A percentile compares a stretch with the other conserved stretches of the same genome.
These are phyloP conservation scores for Diaporthe amygdali DNA, from an alignment of 2,329 filamentous ascomycete species.

Conservation along the genomic window DNA sequence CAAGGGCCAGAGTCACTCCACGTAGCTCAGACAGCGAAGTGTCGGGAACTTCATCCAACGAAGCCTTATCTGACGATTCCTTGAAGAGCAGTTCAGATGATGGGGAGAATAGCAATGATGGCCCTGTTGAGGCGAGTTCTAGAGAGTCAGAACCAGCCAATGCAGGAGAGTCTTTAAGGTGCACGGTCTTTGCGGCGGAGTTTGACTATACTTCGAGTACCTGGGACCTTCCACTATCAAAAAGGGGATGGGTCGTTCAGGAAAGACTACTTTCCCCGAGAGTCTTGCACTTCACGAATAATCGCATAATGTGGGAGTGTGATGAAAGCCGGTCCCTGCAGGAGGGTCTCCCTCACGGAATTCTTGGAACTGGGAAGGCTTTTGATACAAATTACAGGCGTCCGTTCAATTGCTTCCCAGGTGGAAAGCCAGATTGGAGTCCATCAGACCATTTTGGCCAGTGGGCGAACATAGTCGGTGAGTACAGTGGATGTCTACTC, in stretches of 20 bases:
- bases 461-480: background rate
- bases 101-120: background rate
- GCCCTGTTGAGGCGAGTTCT: background rate
- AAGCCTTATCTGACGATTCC: background rate
- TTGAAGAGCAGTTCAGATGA: background rate
- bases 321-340: background rate
- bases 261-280: slow-evolving; percentile 8
- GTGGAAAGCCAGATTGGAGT: background rate
- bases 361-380: background rate
- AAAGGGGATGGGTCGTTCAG: slow-evolving; percentile 7
- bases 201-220: background rate
- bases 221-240: background rate
- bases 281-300: background rate
- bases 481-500: background rate
- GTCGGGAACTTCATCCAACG: no score
- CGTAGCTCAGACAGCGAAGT: background rate
- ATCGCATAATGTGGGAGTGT: slow-evolving; percentile 4
- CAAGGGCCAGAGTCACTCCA: background rate
- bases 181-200: background rate
- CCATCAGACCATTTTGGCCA: background rate
- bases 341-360: background rate
- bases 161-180: background rate
- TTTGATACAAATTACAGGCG: background rate
- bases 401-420: background rate
- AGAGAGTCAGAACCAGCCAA: background rate